Base-by-base conservation (phyloP, 371 early-diverging fungal genomes). In the Rhizopus microsporus region DNA sequence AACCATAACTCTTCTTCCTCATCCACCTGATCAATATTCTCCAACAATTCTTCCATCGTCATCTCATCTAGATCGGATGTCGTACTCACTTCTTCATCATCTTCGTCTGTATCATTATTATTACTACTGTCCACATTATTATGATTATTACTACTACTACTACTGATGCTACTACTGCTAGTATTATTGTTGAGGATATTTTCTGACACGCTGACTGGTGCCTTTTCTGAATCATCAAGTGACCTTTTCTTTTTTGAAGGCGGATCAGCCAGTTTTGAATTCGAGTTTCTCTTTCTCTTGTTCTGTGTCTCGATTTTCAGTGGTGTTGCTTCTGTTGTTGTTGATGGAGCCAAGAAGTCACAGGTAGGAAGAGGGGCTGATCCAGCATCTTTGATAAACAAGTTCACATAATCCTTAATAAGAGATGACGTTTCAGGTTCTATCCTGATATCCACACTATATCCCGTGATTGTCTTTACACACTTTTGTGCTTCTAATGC, bases 401-500 rank as follows among this genome's bases (percentile, higher is more conserved):
- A 17, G 8, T 23, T 7, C 16, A 46, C 44, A 7, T 17, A 43
- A 13, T 43, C 44, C 44, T 43, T 43, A 17, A 46, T 29, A 8
- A 29, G 29, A 29, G 29, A 46, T 7, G 46, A 37, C 16, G 43
- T 43, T 6, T 43, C 43, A 10, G 10, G 43, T 1, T 6, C 43
- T 43, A 43, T 43, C 15, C 15, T 16, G n/a, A 43, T 43, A 10
- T 16, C 12, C 6, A 43, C 15, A 10, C 15, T 16, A 15, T 43
- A 43, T 7, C 43, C 43, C 16, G 15, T n/a, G 15, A 43, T 10
- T 6, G n/a, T 43, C 16, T 16, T 10, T 16, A 54, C 43, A 8
- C 13, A 49, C 9, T 42, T 67, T 57, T 74, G 74, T n/a, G 78
- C 80, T 50, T 69, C 68, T n/a, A 70, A 57, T 13, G 81, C 83